phyloP scores from a whole-genome alignment of 805 yeast species.

The Cyberlindnera suaveolens region DNA sequence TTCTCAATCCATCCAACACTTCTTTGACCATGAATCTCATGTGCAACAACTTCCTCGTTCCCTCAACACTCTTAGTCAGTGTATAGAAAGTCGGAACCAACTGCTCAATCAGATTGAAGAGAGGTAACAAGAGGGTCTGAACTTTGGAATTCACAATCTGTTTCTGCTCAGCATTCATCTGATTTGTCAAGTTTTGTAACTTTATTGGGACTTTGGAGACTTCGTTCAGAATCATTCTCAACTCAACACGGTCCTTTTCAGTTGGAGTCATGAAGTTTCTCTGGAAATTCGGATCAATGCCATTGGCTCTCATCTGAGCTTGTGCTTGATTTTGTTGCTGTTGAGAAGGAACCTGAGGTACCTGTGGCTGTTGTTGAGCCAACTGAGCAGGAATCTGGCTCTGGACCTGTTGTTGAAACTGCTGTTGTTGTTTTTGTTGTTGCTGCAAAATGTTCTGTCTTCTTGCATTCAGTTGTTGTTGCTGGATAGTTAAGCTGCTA shows the following conservation, averaged over 20 bases:
- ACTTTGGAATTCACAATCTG: conserved; percentile 49
- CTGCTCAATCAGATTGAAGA: conserved; percentile 65
- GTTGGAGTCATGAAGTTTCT: conserved; percentile 31
- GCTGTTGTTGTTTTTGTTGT: conserved; percentile 12
- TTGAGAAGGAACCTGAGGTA: conserved; percentile 4
- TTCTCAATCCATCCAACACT: conserved; percentile 62
- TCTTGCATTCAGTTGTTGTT: conserved; percentile 7
- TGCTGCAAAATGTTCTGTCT: conserved; percentile 7
- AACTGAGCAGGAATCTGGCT: conserved; percentile 6
- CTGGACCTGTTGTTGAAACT: conserved; percentile 15
- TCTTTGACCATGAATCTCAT: conserved; percentile 74
- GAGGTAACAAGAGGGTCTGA: conserved; percentile 40
- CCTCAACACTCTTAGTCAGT: conserved; percentile 67
- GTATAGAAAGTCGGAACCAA: conserved; percentile 73
- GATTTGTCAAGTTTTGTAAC: conserved; percentile 57
- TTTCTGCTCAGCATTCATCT: conserved; percentile 60
- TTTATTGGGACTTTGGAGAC: conserved; percentile 62
- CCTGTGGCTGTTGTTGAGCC: conserved; percentile 8
- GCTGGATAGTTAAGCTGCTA: conserved; percentile 1
- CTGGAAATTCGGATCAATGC: conserved; percentile 1
- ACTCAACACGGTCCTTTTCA: conserved; percentile 55
- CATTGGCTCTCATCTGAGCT: background rate
- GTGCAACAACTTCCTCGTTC: conserved; percentile 70
- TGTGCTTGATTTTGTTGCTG: conserved; percentile 19
- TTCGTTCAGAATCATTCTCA: conserved; percentile 62